phyloP scores from a whole-genome alignment of 441 rosid genomes.

The Populus trichocarpa region DNA sequence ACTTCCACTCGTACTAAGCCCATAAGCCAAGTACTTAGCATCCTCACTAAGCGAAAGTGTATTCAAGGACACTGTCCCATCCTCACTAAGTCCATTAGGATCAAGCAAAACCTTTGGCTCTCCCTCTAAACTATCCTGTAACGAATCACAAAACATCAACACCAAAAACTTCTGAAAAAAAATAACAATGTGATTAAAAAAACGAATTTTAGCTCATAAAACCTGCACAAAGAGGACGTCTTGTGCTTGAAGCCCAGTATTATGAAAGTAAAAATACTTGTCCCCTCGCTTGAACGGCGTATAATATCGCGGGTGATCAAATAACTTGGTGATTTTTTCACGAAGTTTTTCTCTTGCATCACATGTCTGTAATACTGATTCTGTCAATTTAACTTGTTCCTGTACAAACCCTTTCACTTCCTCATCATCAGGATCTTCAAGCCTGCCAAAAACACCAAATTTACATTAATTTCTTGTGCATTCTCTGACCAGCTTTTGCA shows the following conservation, averaged over 20 bases:
- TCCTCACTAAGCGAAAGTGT: constrained; percentile 65
- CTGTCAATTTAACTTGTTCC: constrained; percentile 67
- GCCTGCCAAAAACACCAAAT: constrained; percentile 54
- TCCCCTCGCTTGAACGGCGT: constrained; percentile 59
- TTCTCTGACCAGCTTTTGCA: constrained; percentile 4
- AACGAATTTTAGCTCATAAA: neutral
- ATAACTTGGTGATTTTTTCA: constrained; percentile 52
- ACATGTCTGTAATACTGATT: constrained; percentile 59
- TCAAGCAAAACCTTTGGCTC: constrained; percentile 78
- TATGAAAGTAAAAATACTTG: constrained; percentile 82
- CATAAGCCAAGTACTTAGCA: constrained; percentile 73
- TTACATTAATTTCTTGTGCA: neutral
- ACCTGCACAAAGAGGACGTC: constrained; percentile 78
- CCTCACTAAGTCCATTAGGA: constrained; percentile 80
- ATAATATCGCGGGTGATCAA: constrained; percentile 81
- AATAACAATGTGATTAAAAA: neutral
- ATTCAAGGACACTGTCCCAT: constrained; percentile 75
- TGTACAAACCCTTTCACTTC: constrained; percentile 73
- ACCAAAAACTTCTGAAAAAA: neutral
- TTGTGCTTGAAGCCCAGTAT: constrained; percentile 87
- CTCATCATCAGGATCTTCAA: constrained; percentile 88
- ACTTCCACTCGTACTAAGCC: constrained; percentile 89
- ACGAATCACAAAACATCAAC: neutral
- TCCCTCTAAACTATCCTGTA: constrained; percentile 71
- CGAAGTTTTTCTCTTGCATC: constrained; percentile 57